Base-by-base conservation (phyloP, 73 alveolate genomes). In the Urostyla sp. region DNA sequence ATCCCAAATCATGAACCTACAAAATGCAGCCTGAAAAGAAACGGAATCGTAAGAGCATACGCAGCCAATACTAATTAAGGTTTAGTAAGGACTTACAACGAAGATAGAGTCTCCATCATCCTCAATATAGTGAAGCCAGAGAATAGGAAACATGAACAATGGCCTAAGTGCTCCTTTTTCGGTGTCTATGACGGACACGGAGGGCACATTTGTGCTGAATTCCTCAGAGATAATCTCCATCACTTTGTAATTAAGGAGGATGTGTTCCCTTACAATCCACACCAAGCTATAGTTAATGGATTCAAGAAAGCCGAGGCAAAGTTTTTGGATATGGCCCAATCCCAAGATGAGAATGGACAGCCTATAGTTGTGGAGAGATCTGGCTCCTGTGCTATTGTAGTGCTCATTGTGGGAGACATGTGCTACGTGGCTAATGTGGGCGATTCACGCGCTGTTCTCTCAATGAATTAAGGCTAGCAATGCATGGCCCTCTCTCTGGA, bases 391-490 rank as follows among this genome's bases (percentile, higher is more conserved):
- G 95, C 94, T 36, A 81, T 87, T 44, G 90, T 90, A 0, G 88
- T 75, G 0, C 32, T 84, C 50, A 84, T 84, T 0, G 85, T 84
- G 13, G 98, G 90, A 27, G 94, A 86, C 30, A 80, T 72, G 37
- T 89, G 96, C 45, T 97, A 95, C 85, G 93, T 94, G n/a, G 98
- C 97, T 3, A 97, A 97, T 69, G 97, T 97, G 35, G 99, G 99
- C 20, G 99, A 97, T 77, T 84, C 97, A 24, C 85, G 99, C 38
- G 98, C 99, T 5, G 92, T 97, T 27, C 74, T 94, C 40, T 85
- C 98, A 58, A 85, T 85, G 51, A 76, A 91, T 48, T 69, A 73
- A 30, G 98, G 98, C 8, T 73, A 76, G 51, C 67, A 67, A 18
- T 81, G 72, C 27, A 59, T 63, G 8, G 80, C 67, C 30, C 80